Evolutionary conservation across 768 basidiomycete species (phyloP).

Genomic region (Lactarius hatsudake): DNA sequence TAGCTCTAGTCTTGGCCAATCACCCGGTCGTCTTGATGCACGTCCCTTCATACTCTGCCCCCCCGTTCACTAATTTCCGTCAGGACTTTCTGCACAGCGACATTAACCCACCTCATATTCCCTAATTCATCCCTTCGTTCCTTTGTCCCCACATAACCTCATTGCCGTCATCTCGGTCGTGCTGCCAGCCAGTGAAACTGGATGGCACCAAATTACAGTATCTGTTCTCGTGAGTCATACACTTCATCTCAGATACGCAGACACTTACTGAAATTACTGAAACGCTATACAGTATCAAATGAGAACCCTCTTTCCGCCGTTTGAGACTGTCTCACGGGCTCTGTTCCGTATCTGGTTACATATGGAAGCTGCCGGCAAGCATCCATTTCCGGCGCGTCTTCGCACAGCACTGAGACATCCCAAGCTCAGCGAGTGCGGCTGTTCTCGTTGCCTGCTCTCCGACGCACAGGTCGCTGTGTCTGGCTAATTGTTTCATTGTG

Average conservation of each 20-base stretch:
- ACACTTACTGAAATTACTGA: slow-evolving; percentile 8
- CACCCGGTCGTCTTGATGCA: slow-evolving; percentile 12
- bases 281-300: slow-evolving; percentile 9
- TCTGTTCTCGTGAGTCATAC: slow-evolving; percentile 8
- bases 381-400: slow-evolving; percentile 18
- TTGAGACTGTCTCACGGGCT: neutral
- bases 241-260: neutral
- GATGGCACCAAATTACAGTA: neutral
- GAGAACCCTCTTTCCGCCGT: slow-evolving; percentile 11
- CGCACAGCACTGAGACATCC: slow-evolving; percentile 4
- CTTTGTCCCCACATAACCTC: slow-evolving; percentile 14
- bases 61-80: slow-evolving; percentile 19
- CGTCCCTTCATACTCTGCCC: neutral
- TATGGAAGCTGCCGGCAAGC: slow-evolving; percentile 25
- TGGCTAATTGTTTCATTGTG: neutral
- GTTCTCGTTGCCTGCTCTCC: neutral
- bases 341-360: slow-evolving; percentile 6
- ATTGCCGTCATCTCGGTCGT: neutral
- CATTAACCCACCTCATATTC: slow-evolving; percentile 23
- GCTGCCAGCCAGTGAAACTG: neutral
- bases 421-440: neutral
- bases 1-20: slow-evolving; percentile 23
- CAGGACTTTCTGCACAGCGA: neutral
- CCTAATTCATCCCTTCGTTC: slow-evolving; percentile 11
- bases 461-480: neutral